Evolutionary conservation across 1,284 basidiomycete species (phyloP).

Genomic region (Heterobasidion annosum): DNA sequence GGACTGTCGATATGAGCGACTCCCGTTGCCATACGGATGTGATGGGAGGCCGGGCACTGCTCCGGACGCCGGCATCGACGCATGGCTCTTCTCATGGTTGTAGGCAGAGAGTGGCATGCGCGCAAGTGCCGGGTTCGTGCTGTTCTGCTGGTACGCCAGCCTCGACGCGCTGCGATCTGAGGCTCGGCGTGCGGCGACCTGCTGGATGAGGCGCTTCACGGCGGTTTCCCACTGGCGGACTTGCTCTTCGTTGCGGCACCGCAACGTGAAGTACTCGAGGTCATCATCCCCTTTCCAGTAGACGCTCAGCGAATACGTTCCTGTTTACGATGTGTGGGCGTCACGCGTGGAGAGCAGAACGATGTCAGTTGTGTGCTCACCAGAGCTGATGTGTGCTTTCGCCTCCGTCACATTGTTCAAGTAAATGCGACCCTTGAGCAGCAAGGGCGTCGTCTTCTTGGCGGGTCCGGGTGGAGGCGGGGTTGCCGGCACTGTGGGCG

Average conservation of each 20-base stretch:
- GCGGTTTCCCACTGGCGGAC: constrained; percentile 88
- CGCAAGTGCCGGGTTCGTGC: constrained; percentile 29
- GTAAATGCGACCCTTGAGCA: constrained; percentile 96
- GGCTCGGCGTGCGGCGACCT: constrained; percentile 53
- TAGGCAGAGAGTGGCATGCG: constrained; percentile 15
- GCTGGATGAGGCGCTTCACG: constrained; percentile 81
- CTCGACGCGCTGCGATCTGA: constrained; percentile 46
- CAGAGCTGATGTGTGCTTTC: constrained; percentile 45
- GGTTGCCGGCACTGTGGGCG: constrained; percentile 30
- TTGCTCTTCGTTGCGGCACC: constrained; percentile 90
- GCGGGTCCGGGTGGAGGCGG: constrained; percentile 39
- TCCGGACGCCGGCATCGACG: constrained; percentile 7
- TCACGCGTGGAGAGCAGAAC: constrained; percentile 7
- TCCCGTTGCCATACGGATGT: constrained; percentile 27
- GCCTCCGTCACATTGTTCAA: constrained; percentile 91
- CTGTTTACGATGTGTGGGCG: constrained; percentile 10
- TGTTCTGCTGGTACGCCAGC: constrained; percentile 27
- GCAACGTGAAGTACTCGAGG: constrained; percentile 89
- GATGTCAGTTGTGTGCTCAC: constrained; percentile 28
- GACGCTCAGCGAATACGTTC: constrained; percentile 68
- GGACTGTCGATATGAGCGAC: constrained; percentile 14
- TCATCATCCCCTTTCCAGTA: constrained; percentile 94
- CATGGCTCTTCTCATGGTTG: constrained; percentile 12
- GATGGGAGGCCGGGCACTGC: constrained; percentile 15
- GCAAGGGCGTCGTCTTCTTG: constrained; percentile 71